Evolutionary conservation across 1,284 basidiomycete species (phyloP).

Genomic region (Rhodotorula sp.): DNA sequence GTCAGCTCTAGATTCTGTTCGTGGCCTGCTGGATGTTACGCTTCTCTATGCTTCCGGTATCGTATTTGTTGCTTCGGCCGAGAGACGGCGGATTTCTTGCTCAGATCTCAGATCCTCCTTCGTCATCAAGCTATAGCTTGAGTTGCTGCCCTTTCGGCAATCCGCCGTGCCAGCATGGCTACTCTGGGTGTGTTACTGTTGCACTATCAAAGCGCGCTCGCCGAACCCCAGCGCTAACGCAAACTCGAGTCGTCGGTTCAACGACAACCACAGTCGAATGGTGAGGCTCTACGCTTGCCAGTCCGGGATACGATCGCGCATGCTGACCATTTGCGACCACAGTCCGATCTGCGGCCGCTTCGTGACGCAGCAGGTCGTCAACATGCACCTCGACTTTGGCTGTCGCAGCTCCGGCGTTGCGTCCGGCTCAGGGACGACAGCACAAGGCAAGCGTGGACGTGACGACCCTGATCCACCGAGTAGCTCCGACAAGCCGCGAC

Average conservation of each 20-base stretch:
- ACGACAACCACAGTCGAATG: background rate
- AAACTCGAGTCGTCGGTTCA: background rate
- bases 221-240: background rate
- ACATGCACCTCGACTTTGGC: slow-evolving; percentile 4
- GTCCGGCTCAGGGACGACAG: background rate
- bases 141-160: too few species aligned
- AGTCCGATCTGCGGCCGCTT: slow-evolving; percentile 4
- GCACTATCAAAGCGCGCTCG: background rate
- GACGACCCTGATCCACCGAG: background rate
- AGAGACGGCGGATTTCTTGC: too few species aligned
- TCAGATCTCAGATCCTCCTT: too few species aligned
- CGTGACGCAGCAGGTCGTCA: background rate
- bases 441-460: background rate
- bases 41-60: too few species aligned
- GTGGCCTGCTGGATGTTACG: too few species aligned
- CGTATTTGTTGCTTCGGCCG: too few species aligned
- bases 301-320: background rate
- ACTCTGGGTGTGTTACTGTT: background rate
- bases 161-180: background rate
- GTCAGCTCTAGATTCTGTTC: too few species aligned
- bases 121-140: too few species aligned
- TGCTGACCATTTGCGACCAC: background rate
- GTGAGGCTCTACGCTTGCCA: background rate
- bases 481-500: background rate
- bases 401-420: background rate